Conservation (phyloP, 2,329 filamentous ascomycete species). For the Pseudogymnoascus sp. region DNA sequence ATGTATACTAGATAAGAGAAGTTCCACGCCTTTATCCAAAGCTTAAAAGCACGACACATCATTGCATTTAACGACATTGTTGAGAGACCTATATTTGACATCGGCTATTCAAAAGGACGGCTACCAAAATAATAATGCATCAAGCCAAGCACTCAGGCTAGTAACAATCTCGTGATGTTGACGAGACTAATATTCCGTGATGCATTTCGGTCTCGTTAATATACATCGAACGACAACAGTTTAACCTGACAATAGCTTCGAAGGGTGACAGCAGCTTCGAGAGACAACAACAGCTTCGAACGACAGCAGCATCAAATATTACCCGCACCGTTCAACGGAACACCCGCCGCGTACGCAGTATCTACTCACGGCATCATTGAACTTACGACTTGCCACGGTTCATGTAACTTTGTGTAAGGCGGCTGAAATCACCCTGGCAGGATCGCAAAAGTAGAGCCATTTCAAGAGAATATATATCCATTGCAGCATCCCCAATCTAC, state of each 20-base stretch:
- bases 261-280: no score
- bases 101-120: neutral
- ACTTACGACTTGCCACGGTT: no score
- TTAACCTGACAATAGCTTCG: no score
- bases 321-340: neutral
- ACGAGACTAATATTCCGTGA: neutral
- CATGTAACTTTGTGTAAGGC: no score
- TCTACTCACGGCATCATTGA: no score
- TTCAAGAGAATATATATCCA: conserved; percentile 1
- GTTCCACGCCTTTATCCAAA: neutral
- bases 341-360: neutral
- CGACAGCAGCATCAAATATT: neutral
- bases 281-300: neutral
- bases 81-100: neutral
- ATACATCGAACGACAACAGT: neutral
- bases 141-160: neutral
- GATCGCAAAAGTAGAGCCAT: neutral
- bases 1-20: neutral
- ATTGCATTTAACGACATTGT: neutral
- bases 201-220: neutral
- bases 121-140: neutral
- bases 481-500: neutral
- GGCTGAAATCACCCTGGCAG: no score
- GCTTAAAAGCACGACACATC: neutral
- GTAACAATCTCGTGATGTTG: no score